Evolutionary conservation across 2,329 filamentous ascomycete species (phyloP), one percentile per base, ranked within the genome.

Genomic region (Verticillium longisporum): DNA sequence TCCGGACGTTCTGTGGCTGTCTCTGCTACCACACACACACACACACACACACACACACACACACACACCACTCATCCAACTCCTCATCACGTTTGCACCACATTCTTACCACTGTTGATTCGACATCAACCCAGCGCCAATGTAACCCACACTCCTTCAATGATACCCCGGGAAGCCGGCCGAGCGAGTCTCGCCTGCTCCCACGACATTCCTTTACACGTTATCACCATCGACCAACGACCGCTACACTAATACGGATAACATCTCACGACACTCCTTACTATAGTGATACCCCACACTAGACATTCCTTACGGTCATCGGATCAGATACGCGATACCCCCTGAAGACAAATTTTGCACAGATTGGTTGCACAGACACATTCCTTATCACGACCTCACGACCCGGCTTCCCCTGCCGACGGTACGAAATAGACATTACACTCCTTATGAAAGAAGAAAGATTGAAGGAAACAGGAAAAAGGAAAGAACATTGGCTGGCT

Each of bases 381-480:
- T 34, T 55, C 54, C 26, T 72, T 67, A 77, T 72, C 71, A 77
- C 69, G 68, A 70, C 63, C 21, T 50, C 14, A 50, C 41, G 41
- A 50, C 41, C 41, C 41, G 41, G 41, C 41, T 10, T 18, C 21
- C 4, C 7, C 21, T 9, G 41, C 18, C 41, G 41, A 26, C n/a
- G 41, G 41, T n/a, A 50, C 41, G 41, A 21, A 59, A 58, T 67
- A 69, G 77, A 77, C 76, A 72, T 75, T 69, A 75, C 77, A 73
- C 74, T 80, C 78, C 76, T 78, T 80, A 74, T 71, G 73, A 63
- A 57, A 61, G 45, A 36, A 61, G 55, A 36, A 55, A 21, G 31
- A 55, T 6, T 10, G 26, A 9, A n/a, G 26, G 31, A 55, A 6
- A 13, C 14, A 13, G 15, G 10, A 9, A n/a, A 55, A 33, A 33